A percentile compares a stretch with the other conserved stretches of the same genome.
Conservation (phyloP, 768 basidiomycete genomes). For the Saitozyma podzolica region DNA sequence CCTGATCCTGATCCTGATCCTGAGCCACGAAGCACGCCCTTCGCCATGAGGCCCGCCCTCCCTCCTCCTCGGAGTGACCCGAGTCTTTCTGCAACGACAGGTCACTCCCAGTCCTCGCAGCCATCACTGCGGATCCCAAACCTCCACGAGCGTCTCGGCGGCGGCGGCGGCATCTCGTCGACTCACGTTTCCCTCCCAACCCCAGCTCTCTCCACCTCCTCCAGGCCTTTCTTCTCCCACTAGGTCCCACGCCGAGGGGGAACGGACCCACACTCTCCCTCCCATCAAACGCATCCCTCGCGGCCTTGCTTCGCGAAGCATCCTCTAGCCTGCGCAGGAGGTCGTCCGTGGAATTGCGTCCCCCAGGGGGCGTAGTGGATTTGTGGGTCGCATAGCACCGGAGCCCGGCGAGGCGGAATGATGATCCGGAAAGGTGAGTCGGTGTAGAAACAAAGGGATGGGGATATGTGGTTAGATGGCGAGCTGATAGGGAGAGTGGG, state of each 20-base stretch:
- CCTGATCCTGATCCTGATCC: too few species aligned
- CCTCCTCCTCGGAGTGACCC: too few species aligned
- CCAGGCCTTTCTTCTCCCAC: slow-evolving; percentile 47
- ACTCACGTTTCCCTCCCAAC: slow-evolving; percentile 48
- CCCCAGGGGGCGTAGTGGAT: too few species aligned
- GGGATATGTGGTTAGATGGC: neutral
- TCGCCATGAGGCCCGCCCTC: too few species aligned
- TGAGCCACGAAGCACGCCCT: too few species aligned
- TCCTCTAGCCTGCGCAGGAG: slow-evolving; percentile 12
- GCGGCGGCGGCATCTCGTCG: too few species aligned
- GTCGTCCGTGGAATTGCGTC: slow-evolving; percentile 7
- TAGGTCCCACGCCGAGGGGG: slow-evolving; percentile 48
- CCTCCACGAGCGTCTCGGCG: too few species aligned
- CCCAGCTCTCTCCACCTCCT: slow-evolving; percentile 46
- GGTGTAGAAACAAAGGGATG: slow-evolving; percentile 1
- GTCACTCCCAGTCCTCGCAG: neutral
- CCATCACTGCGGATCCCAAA: too few species aligned
- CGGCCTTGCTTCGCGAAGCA: neutral
- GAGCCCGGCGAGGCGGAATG: too few species aligned
- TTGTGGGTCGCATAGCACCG: too few species aligned
- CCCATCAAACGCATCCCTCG: slow-evolving; percentile 18
- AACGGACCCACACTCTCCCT: slow-evolving; percentile 44
- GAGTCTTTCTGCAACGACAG: neutral
- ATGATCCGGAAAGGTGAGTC: slow-evolving; percentile 6
- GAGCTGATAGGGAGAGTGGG: neutral